These are phyloP conservation scores for Neonectria coccinea DNA, from an alignment of 2,329 filamentous ascomycete genomes.

Conservation along the genomic window DNA sequence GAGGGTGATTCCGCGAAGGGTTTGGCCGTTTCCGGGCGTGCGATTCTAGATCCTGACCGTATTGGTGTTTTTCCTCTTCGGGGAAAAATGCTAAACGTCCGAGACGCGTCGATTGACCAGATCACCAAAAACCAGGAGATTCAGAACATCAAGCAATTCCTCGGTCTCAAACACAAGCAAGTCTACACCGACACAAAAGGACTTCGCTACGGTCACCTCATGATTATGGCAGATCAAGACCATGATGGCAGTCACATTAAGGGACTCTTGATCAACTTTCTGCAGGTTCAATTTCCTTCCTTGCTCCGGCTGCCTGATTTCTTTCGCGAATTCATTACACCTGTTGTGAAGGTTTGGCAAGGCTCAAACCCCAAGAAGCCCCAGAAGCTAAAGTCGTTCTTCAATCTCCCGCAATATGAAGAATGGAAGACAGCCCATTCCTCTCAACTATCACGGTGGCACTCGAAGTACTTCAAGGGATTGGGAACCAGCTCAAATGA, in stretches of 20 bases:
- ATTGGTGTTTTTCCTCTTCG: conserved; percentile 97
- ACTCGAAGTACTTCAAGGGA: too few species aligned
- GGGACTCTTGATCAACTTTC: conserved; percentile 96
- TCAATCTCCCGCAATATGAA: conserved; percentile 60
- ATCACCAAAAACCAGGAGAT: conserved; percentile 98
- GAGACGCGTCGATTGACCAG: conserved; percentile 93
- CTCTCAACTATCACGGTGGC: too few species aligned
- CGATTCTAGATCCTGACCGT: conserved; percentile 92
- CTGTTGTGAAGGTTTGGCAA: conserved; percentile 98
- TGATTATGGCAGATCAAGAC: conserved; percentile 99
- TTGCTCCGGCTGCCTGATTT: conserved; percentile 91
- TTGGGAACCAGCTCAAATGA: too few species aligned
- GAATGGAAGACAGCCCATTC: too few species aligned
- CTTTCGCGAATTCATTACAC: conserved; percentile 96
- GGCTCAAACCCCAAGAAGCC: conserved; percentile 89
- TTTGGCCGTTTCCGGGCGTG: conserved; percentile 91
- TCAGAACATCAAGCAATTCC: conserved; percentile 77
- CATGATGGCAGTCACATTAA: conserved; percentile 99
- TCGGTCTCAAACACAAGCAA: conserved; percentile 67
- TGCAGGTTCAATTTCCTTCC: conserved; percentile 95
- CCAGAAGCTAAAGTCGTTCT: conserved; percentile 81
- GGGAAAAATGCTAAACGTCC: conserved; percentile 97
- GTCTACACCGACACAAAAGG: conserved; percentile 89
- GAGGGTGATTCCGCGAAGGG: conserved; percentile 98
- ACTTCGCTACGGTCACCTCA: conserved; percentile 94